Conservation (phyloP, 2,329 filamentous ascomycete species). For the Zymoseptoria crescenta region DNA sequence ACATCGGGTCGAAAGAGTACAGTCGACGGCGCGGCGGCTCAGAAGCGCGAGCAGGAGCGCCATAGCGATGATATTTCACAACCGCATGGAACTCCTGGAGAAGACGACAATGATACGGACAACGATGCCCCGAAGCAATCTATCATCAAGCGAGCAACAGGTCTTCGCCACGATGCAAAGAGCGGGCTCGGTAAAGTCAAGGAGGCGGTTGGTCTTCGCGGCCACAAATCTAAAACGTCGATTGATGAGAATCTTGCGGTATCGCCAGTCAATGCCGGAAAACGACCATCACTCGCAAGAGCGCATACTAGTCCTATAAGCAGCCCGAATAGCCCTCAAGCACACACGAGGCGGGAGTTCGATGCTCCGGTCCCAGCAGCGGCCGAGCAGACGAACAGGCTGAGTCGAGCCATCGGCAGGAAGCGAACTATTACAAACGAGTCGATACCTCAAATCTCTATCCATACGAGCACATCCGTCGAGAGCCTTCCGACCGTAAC, state of each 20-base stretch:
- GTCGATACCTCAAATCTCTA: slow-evolving; percentile 13
- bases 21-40: slow-evolving; percentile 38
- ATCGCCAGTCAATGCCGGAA: slow-evolving; percentile 14
- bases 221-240: slow-evolving; percentile 32
- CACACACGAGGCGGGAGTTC: not conserved
- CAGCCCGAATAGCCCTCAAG: slow-evolving; percentile 21
- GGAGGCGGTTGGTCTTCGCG: slow-evolving; percentile 61
- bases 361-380: slow-evolving; percentile 1
- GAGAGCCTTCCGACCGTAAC: not conserved
- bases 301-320: slow-evolving; percentile 22
- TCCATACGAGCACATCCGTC: not conserved
- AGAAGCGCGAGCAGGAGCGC: slow-evolving; percentile 13
- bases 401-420: slow-evolving; percentile 10
- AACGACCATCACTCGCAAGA: slow-evolving; percentile 17
- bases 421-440: slow-evolving; percentile 8
- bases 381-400: slow-evolving; percentile 13
- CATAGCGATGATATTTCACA: slow-evolving; percentile 16
- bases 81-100: slow-evolving; percentile 13
- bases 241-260: slow-evolving; percentile 18
- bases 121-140: slow-evolving; percentile 35
- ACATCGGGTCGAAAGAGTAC: slow-evolving; percentile 42
- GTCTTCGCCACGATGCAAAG: slow-evolving; percentile 69
- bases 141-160: slow-evolving; percentile 72
- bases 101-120: slow-evolving; percentile 27
- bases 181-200: slow-evolving; percentile 80